A percentile compares a stretch with the other conserved stretches of the same genome.
phyloP scores from a whole-genome alignment of 129 eudicot species.

The Flaveria ramosissima region DNA sequence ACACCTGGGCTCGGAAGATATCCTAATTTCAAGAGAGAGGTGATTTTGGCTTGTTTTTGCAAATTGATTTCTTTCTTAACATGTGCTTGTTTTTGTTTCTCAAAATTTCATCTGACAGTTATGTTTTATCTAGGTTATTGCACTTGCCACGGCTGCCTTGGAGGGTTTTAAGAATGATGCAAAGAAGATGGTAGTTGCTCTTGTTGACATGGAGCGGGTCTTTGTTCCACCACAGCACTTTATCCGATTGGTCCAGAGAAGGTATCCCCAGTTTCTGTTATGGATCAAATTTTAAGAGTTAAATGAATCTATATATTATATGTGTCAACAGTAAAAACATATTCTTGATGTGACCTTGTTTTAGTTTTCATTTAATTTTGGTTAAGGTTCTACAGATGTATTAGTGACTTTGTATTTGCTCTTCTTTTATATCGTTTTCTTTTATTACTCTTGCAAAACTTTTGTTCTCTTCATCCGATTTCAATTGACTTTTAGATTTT shows the following conservation, averaged over 20 bases:
- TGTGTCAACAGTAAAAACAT: slow-evolving; percentile 1
- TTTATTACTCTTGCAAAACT: background rate
- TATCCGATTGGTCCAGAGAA: slow-evolving; percentile 95
- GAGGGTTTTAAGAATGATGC: slow-evolving; percentile 90
- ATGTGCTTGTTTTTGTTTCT: slow-evolving; percentile 22
- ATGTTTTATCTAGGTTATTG: slow-evolving; percentile 57
- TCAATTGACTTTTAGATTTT: background rate
- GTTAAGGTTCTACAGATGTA: background rate
- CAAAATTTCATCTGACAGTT: slow-evolving; percentile 3
- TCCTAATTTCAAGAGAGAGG: slow-evolving; percentile 98
- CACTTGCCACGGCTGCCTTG: slow-evolving; percentile 86
- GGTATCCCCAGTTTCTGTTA: slow-evolving; percentile 46
- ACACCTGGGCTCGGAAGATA: slow-evolving; percentile 99
- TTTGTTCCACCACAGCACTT: slow-evolving; percentile 99
- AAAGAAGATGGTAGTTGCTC: slow-evolving; percentile 94
- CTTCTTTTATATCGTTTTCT: background rate
- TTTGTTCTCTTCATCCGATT: background rate
- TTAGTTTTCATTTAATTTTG: background rate
- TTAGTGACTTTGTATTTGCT: background rate
- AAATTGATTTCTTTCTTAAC: background rate
- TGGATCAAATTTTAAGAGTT: background rate
- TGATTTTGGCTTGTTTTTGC: slow-evolving; percentile 23
- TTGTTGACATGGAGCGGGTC: slow-evolving; percentile 99
- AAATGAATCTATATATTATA: background rate
- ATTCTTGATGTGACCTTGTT: background rate